These are phyloP conservation scores for Myrmaecium sp. DNA, from an alignment of 2,329 filamentous ascomycete genomes.

Conservation along the genomic window DNA sequence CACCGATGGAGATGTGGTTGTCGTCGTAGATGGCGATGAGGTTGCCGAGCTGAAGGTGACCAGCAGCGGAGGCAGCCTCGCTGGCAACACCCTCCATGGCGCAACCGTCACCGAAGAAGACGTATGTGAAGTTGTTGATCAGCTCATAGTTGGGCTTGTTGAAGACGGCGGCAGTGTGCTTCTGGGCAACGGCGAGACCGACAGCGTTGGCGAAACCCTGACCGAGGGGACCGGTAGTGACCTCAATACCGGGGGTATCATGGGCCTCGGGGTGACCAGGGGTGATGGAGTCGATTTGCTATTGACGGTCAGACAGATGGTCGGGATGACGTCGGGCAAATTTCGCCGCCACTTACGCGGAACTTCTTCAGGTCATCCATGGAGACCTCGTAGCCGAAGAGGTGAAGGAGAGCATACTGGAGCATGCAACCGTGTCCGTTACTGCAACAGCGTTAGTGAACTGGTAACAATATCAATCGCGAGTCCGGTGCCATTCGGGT, in stretches of 20 bases:
- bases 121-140: conserved; percentile 92
- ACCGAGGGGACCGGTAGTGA: conserved; percentile 93
- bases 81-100: conserved; percentile 94
- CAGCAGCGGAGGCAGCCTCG: conserved; percentile 82
- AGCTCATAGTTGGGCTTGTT: conserved; percentile 92
- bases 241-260: conserved; percentile 92
- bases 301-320: conserved; percentile 8
- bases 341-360: conserved; percentile 53
- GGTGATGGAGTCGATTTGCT: conserved; percentile 63
- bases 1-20: conserved; percentile 83
- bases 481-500: no score
- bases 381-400: conserved; percentile 76
- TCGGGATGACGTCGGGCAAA: conserved; percentile 24
- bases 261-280: conserved; percentile 93
- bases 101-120: conserved; percentile 95
- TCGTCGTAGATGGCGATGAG: conserved; percentile 95
- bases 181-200: conserved; percentile 91
- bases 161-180: conserved; percentile 77
- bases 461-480: conserved; percentile 1
- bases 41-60: conserved; percentile 95
- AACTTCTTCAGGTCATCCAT: conserved; percentile 92
- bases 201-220: conserved; percentile 97
- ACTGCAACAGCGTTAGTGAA: conserved; percentile 29
- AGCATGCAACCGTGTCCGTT: conserved; percentile 99
- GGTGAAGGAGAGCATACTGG: conserved; percentile 93